Evolutionary conservation across 371 early-diverging fungal species (phyloP).

Genomic region (Mucor velutinosus): DNA sequence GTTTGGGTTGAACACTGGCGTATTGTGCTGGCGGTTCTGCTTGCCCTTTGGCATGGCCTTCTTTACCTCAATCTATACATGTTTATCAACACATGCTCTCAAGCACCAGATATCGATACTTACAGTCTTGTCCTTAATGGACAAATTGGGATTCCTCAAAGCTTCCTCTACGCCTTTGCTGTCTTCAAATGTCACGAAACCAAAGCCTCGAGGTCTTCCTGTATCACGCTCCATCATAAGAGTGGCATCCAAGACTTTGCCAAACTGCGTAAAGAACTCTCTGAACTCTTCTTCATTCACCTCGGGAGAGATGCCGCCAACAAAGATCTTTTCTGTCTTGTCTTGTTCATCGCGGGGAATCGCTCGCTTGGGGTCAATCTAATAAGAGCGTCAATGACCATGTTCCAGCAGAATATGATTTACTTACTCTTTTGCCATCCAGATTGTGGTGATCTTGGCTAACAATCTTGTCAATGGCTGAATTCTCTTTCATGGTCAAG

Average conservation of each 20-base stretch:
- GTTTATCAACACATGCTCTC: neutral
- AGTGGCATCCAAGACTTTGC: constrained; percentile 75
- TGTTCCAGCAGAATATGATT: neutral
- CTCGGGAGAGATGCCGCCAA: constrained; percentile 84
- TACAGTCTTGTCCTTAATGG: constrained; percentile 62
- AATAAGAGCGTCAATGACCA: neutral
- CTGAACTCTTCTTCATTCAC: constrained; percentile 83
- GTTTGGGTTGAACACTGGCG: constrained; percentile 24
- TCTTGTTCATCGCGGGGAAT: constrained; percentile 81
- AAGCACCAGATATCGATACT: neutral
- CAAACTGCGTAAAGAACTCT: constrained; percentile 76
- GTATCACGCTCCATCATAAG: constrained; percentile 80
- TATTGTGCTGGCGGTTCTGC: constrained; percentile 22
- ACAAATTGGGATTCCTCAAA: constrained; percentile 48
- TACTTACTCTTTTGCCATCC: constrained; percentile 82
- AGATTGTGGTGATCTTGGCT: constrained; percentile 69
- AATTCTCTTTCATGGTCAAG: constrained; percentile 75
- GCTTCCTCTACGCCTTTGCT: constrained; percentile 68
- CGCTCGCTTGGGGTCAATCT: constrained; percentile 90
- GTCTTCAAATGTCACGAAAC: constrained; percentile 78
- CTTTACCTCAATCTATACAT: constrained; percentile 64
- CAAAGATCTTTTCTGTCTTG: constrained; percentile 88
- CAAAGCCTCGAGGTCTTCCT: constrained; percentile 80
- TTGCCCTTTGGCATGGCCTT: constrained; percentile 65
- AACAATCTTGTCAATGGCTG: constrained; percentile 72